phyloP scores from a whole-genome alignment of 306 rosid genomes.

The Sesbania bispinosa region DNA sequence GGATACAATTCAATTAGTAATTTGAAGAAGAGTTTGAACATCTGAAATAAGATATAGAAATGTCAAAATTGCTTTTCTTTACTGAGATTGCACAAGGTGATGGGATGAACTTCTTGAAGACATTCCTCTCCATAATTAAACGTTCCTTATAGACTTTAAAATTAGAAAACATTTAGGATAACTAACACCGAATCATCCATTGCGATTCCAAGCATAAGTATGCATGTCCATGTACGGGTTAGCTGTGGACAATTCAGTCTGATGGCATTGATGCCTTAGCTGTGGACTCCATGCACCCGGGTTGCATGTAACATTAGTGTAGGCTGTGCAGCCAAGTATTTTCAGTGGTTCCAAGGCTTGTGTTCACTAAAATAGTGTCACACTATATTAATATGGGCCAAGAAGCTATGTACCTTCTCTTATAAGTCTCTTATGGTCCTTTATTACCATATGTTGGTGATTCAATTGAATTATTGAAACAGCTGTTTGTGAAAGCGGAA shows the following conservation, averaged over 20 bases:
- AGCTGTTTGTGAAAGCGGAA: background rate
- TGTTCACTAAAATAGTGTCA: background rate
- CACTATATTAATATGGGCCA: background rate
- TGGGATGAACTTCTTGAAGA: background rate
- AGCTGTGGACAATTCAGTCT: too few species aligned
- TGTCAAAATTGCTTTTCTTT: background rate
- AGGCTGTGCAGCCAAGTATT: background rate
- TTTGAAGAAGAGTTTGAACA: background rate
- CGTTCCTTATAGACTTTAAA: background rate
- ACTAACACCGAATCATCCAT: too few species aligned
- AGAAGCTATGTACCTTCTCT: background rate
- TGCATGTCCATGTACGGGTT: too few species aligned
- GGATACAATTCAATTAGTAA: constrained; percentile 1
- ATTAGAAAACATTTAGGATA: background rate
- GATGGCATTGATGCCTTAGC: background rate
- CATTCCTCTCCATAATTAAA: background rate
- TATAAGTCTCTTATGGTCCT: background rate
- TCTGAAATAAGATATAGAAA: background rate
- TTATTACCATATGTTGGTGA: background rate
- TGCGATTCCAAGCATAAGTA: background rate
- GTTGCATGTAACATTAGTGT: background rate
- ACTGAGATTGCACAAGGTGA: background rate
- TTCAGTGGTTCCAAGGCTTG: background rate
- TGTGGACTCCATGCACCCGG: background rate
- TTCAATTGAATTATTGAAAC: background rate